phyloP scores from a whole-genome alignment of 2,329 filamentous ascomycete species.

The Pseudogymnoascus sp. region DNA sequence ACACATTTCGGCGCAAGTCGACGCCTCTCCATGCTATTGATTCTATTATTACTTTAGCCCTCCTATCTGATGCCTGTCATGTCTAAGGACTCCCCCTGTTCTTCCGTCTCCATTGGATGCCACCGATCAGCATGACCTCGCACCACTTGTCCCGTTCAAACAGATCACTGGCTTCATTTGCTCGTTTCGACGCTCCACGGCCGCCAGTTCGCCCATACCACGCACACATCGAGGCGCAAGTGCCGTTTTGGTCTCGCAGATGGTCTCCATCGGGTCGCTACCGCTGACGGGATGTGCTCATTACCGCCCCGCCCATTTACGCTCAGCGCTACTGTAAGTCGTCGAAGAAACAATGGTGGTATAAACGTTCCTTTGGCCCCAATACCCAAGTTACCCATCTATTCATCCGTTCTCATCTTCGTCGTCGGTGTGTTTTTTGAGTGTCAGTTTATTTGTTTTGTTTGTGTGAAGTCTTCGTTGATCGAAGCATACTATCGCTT shows the following conservation, averaged over 20 bases:
- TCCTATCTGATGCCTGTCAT: neutral
- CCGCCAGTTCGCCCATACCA: neutral
- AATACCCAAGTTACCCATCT: neutral
- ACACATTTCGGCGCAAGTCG: neutral
- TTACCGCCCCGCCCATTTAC: constrained; percentile 2
- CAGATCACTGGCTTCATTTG: neutral
- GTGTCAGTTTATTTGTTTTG: constrained; percentile 10
- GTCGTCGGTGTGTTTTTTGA: constrained; percentile 11
- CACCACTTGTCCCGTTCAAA: constrained; percentile 3
- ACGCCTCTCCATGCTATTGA: neutral
- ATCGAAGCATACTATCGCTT: constrained; percentile 31
- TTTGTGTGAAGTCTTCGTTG: constrained; percentile 27
- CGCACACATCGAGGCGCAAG: constrained; percentile 1
- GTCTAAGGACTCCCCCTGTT: neutral
- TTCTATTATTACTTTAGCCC: constrained; percentile 7
- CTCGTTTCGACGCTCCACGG: neutral
- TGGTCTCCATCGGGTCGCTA: neutral
- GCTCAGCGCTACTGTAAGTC: constrained; percentile 8
- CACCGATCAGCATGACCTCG: constrained; percentile 3
- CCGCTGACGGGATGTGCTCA: neutral
- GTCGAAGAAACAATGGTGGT: neutral
- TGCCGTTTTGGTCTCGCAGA: constrained; percentile 6
- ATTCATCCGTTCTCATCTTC: constrained; percentile 9
- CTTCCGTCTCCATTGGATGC: constrained; percentile 5
- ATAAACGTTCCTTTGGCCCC: constrained; percentile 8